Evolutionary conservation across 2,329 filamentous ascomycete species (phyloP).

Genomic region (Fusarium multiceps): DNA sequence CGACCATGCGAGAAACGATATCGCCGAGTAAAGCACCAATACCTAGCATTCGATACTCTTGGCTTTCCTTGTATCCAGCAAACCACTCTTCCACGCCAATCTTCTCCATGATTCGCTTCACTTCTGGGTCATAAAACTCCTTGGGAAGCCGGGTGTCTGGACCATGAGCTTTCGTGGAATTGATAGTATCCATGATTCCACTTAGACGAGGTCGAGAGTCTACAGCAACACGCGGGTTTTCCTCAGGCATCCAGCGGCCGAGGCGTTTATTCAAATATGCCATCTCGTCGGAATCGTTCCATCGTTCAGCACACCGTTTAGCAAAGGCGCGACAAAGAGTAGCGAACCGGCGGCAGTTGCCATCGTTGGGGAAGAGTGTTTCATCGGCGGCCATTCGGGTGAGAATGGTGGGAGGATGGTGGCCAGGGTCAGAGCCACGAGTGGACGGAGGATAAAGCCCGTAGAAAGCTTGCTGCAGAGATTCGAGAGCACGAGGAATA

Average conservation of each 20-base stretch:
- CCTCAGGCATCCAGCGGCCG: slow-evolving; percentile 86
- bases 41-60: slow-evolving; percentile 88
- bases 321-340: slow-evolving; percentile 77
- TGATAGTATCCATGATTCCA: slow-evolving; percentile 95
- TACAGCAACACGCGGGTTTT: slow-evolving; percentile 76
- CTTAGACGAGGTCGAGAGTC: slow-evolving; percentile 86
- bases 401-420: slow-evolving; percentile 73
- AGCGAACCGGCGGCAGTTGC: slow-evolving; percentile 77
- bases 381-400: slow-evolving; percentile 74
- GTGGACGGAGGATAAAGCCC: slow-evolving; percentile 75
- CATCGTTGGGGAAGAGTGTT: slow-evolving; percentile 83
- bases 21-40: slow-evolving; percentile 89
- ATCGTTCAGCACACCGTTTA: slow-evolving; percentile 75
- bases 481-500: slow-evolving; percentile 80
- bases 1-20: slow-evolving; percentile 79
- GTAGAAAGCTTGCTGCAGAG: slow-evolving; percentile 78
- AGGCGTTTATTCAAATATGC: slow-evolving; percentile 81
- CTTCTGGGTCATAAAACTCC: slow-evolving; percentile 87
- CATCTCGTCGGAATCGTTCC: slow-evolving; percentile 85
- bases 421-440: slow-evolving; percentile 54
- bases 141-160: slow-evolving; percentile 80
- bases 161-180: slow-evolving; percentile 83
- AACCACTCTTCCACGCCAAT: slow-evolving; percentile 95
- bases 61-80: slow-evolving; percentile 82
- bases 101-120: slow-evolving; percentile 74